These are phyloP conservation scores for Amanita polypyramis DNA, from an alignment of 768 basidiomycete genomes.

Conservation along the genomic window DNA sequence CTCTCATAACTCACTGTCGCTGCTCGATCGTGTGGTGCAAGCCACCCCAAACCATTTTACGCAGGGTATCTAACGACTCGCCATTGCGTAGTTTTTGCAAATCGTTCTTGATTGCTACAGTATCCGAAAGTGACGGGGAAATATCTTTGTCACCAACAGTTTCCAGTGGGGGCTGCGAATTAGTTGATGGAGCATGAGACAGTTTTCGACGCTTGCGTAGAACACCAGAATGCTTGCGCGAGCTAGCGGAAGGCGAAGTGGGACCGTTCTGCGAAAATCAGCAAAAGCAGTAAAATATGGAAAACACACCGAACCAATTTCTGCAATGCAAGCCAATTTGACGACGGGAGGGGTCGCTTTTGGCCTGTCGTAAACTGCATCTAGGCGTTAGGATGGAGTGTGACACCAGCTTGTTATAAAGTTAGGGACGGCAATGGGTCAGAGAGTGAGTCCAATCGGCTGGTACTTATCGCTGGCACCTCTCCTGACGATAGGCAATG, in stretches of 20 bases:
- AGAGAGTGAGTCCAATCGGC: background rate
- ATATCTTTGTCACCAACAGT: background rate
- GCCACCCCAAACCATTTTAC: conserved; percentile 44
- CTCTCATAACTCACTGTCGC: conserved; percentile 30
- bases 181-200: background rate
- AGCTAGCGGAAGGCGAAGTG: conserved; percentile 9
- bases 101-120: conserved; percentile 30
- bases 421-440: background rate
- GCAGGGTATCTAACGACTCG: conserved; percentile 22
- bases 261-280: conserved; percentile 2
- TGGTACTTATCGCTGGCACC: background rate
- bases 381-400: background rate
- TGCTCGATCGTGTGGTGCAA: conserved; percentile 29
- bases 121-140: background rate
- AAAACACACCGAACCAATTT: conserved; percentile 22
- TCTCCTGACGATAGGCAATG: background rate
- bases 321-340: conserved; percentile 50
- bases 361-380: background rate
- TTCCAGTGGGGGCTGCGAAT: background rate
- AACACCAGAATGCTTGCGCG: background rate
- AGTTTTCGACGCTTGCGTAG: conserved; percentile 14
- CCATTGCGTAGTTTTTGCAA: conserved; percentile 13
- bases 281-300: background rate
- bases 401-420: background rate
- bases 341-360: conserved; percentile 24